Conservation (phyloP, 1,284 basidiomycete genomes). For the Trichosporon sp. region DNA sequence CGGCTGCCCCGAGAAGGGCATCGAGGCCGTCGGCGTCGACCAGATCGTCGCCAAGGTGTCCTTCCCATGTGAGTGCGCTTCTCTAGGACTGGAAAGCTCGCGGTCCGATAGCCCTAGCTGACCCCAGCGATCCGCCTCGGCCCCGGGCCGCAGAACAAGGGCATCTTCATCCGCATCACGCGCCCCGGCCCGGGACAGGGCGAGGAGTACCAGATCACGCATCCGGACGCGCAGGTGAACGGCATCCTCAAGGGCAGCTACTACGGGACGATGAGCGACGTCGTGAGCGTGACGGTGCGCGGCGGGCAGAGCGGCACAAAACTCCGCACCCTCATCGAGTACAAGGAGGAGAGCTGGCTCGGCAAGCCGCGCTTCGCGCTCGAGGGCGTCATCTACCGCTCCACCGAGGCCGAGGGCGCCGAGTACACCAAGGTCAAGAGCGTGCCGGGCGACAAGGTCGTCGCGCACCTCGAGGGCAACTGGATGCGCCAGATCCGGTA, state of each 20-base stretch:
- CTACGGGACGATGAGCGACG: conserved; percentile 66
- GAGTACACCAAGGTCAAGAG: conserved; percentile 67
- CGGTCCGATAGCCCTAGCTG: no score
- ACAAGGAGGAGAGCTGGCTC: conserved; percentile 97
- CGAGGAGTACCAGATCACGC: conserved; percentile 81
- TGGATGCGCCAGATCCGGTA: conserved; percentile 83
- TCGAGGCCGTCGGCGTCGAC: conserved; percentile 71
- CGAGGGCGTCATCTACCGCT: conserved; percentile 86
- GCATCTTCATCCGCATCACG: conserved; percentile 73
- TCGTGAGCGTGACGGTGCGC: conserved; percentile 75
- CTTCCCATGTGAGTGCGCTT: conserved; percentile 61
- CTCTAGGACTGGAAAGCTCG: no score
- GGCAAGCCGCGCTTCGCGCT: conserved; percentile 78
- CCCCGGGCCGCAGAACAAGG: conserved; percentile 79
- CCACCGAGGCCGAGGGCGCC: conserved; percentile 55
- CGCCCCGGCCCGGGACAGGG: conserved; percentile 68
- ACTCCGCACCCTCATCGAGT: conserved; percentile 80
- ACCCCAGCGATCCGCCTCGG: conserved; percentile 63
- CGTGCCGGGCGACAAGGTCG: conserved; percentile 71
- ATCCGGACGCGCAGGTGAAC: conserved; percentile 84
- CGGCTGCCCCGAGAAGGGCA: conserved; percentile 65
- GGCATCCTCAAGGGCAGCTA: conserved; percentile 71
- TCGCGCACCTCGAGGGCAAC: conserved; percentile 79
- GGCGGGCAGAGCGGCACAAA: conserved; percentile 60
- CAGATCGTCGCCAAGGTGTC: conserved; percentile 89